A percentile compares a stretch with the other conserved stretches of the same genome.
Evolutionary conservation across 768 basidiomycete species (phyloP).

Genomic region (Russula sp.): DNA sequence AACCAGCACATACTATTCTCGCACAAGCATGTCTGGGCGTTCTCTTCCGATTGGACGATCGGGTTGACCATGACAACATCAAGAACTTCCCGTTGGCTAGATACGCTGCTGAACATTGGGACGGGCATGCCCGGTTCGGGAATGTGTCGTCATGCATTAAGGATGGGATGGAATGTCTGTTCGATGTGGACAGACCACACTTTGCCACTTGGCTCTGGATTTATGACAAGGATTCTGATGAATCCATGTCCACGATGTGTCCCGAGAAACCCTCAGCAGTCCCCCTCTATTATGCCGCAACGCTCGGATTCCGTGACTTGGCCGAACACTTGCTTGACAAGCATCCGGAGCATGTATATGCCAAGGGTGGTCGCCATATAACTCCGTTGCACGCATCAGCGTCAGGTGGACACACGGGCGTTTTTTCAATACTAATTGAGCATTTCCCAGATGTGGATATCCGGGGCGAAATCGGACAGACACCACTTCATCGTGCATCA

Average conservation of each 20-base stretch:
- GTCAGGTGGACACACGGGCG: background rate
- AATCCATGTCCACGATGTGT: background rate
- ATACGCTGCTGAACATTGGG: background rate
- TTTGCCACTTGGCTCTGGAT: background rate
- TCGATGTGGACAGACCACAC: background rate
- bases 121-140: background rate
- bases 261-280: background rate
- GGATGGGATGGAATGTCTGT: background rate
- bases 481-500: background rate
- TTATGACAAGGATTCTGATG: background rate
- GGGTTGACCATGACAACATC: background rate
- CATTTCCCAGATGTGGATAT: background rate
- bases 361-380: background rate
- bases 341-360: background rate
- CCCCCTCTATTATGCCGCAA: background rate
- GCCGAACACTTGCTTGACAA: background rate
- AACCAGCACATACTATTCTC: background rate
- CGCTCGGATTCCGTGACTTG: background rate
- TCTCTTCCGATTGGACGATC: background rate
- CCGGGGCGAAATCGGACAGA: rapidly evolving
- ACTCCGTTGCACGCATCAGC: background rate
- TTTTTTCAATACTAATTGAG: background rate
- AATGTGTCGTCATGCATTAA: background rate
- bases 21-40: background rate
- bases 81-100: background rate